These are phyloP conservation scores for Ophiocordyceps robertsii DNA, from an alignment of 2,329 filamentous ascomycete genomes.

Conservation along the genomic window DNA sequence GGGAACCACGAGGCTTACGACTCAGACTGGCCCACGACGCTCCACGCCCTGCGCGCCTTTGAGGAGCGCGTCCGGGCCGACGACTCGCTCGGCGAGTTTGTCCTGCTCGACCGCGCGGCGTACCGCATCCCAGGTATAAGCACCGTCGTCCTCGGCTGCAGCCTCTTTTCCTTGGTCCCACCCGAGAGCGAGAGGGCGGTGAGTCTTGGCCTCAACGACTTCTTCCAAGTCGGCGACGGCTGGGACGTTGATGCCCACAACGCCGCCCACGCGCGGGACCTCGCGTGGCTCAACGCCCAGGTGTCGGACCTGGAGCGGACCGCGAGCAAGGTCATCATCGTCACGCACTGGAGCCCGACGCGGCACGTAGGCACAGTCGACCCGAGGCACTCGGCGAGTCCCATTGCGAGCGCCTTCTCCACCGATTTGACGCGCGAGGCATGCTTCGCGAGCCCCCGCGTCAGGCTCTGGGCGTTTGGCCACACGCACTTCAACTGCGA, in stretches of 20 bases:
- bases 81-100: constrained; percentile 21
- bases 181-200: constrained; percentile 21
- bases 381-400: no score
- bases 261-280: constrained; percentile 23
- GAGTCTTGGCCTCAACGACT: constrained; percentile 34
- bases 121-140: constrained; percentile 4
- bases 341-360: constrained; percentile 30
- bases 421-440: constrained; percentile 22
- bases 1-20: constrained; percentile 49
- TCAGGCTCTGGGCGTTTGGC: constrained; percentile 33
- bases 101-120: constrained; percentile 20
- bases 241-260: constrained; percentile 26
- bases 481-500: constrained; percentile 35
- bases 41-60: no score
- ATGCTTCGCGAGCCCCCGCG: constrained; percentile 20
- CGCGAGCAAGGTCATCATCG: no score
- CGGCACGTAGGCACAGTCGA: constrained; percentile 20
- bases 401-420: constrained; percentile 18
- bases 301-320: no score
- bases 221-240: constrained; percentile 26
- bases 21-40: no score
- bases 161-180: constrained; percentile 35
- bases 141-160: constrained; percentile 18
- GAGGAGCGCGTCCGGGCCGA: constrained; percentile 12
- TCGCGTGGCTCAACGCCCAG: constrained; percentile 29